Evolutionary conservation across 768 basidiomycete species (phyloP), one percentile per base, ranked within the genome.

Genomic region (Crassisporium funariophilum): DNA sequence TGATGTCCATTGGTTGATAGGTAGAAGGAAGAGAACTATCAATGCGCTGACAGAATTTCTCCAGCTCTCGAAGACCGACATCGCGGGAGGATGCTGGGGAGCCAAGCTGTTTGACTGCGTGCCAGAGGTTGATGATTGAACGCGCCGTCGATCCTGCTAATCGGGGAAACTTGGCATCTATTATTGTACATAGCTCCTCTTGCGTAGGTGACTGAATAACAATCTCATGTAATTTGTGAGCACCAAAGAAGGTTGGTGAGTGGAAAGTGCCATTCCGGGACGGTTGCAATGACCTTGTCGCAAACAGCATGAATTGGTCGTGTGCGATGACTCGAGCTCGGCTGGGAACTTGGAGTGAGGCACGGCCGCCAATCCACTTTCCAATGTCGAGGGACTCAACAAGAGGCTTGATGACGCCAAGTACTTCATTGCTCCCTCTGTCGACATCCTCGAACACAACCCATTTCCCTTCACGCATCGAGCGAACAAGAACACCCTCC

Each of bases 401-500:
- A 9, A 98, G 77, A 2, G 91, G 87, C 41, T 93, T 86, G 55
- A 98, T 74, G 39, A 91, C 79, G 0, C 90, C 91, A 4, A 98
- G 78, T 3, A 98, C 86, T 60, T 99, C 97, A 49, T 74, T 84
- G 53, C 90, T 91, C 13, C 86, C 95, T 37, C 85, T 79, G 65
- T 99, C 97, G 33, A 98, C 81, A 60, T 98, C 92, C 61, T 97
- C 85, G 36, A 99, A 78, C 8, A 98, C 83, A 2, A 98, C 74
- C 95, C 95, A 98, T 61, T 83, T 81, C 2, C 97, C 97, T 58
- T 91, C 86, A 33, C 82, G 77, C 78, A 98, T 85, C 0, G 95
- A 86, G 29, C 89, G 86, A 8, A 95, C 84, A 25, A 99, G 74
- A 0, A 94, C 86, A 5, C 97, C 97, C 53, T 98, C 94, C 67